These are phyloP conservation scores for Blepharisma japonicum DNA, from an alignment of 73 alveolate genomes.

Conservation along the genomic window DNA sequence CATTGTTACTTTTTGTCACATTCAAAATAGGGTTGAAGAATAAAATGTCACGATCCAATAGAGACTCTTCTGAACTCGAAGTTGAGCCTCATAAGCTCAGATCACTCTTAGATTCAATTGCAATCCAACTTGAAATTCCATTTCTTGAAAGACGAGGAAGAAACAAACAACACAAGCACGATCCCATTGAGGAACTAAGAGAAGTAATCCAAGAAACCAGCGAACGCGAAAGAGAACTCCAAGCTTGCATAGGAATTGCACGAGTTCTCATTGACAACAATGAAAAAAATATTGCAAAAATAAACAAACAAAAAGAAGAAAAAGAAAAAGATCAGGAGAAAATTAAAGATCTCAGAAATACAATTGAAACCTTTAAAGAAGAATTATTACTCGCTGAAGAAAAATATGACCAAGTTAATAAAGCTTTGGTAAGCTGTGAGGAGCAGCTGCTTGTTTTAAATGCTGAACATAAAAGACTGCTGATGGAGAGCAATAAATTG, in stretches of 20 bases:
- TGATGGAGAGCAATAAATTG: neutral
- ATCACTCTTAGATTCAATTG: neutral
- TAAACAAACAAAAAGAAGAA: too few species aligned
- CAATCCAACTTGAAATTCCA: neutral
- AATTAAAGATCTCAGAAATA: neutral
- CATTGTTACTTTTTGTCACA: too few species aligned
- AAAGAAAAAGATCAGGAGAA: too few species aligned
- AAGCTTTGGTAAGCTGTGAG: neutral
- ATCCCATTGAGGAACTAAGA: slow-evolving; percentile 14
- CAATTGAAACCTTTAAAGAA: neutral
- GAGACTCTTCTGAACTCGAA: neutral
- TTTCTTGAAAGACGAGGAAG: slow-evolving; percentile 27
- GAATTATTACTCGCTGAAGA: neutral
- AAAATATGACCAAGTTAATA: slow-evolving; percentile 15
- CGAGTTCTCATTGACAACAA: neutral
- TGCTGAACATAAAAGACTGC: slow-evolving; percentile 17
- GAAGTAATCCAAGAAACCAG: slow-evolving; percentile 15
- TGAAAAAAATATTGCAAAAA: neutral
- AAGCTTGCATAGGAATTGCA: slow-evolving; percentile 20
- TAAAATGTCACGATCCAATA: too few species aligned
- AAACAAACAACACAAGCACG: neutral
- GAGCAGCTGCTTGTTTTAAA: neutral
- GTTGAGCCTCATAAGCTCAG: slow-evolving; percentile 18
- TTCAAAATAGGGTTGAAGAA: too few species aligned
- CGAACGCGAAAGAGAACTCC: neutral